Evolutionary conservation across 768 basidiomycete genomes (phyloP).

Genomic region (Aureoboletus auriporus): DNA sequence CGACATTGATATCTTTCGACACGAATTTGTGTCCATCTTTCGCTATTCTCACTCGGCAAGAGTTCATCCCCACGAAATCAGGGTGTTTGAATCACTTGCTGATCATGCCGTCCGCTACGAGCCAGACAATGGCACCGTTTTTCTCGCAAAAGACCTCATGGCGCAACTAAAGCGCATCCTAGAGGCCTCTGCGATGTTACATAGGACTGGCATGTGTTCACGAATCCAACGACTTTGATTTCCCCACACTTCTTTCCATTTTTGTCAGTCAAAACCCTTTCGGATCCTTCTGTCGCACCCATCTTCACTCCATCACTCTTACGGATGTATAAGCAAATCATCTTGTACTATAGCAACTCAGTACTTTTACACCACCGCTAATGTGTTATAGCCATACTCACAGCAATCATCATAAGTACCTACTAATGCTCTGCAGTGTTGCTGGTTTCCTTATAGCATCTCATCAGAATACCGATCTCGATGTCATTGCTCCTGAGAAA

Average conservation of each 20-base stretch:
- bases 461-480: conserved; percentile 4
- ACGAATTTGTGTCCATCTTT: conserved; percentile 65
- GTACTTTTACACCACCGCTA: not conserved
- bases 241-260: not conserved
- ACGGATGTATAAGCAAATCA: conserved; percentile 2
- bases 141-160: conserved; percentile 47
- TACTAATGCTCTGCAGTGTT: too few relatives aligned
- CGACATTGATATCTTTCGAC: conserved; percentile 30
- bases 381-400: not conserved
- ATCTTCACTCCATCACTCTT: not conserved
- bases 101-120: conserved; percentile 49
- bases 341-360: conserved; percentile 16
- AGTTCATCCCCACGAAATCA: conserved; percentile 33
- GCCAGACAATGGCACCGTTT: conserved; percentile 56
- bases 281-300: not conserved
- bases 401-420: not conserved
- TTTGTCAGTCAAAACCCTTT: not conserved
- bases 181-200: conserved; percentile 20
- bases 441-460: not conserved
- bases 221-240: conserved; percentile 10
- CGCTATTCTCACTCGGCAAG: conserved; percentile 50
- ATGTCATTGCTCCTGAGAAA: conserved; percentile 7
- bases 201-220: conserved; percentile 7
- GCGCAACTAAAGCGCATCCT: conserved; percentile 25
- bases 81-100: conserved; percentile 49